Evolutionary conservation across 2,329 filamentous ascomycete species (phyloP).

Genomic region (Fusarium tjaetaba): DNA sequence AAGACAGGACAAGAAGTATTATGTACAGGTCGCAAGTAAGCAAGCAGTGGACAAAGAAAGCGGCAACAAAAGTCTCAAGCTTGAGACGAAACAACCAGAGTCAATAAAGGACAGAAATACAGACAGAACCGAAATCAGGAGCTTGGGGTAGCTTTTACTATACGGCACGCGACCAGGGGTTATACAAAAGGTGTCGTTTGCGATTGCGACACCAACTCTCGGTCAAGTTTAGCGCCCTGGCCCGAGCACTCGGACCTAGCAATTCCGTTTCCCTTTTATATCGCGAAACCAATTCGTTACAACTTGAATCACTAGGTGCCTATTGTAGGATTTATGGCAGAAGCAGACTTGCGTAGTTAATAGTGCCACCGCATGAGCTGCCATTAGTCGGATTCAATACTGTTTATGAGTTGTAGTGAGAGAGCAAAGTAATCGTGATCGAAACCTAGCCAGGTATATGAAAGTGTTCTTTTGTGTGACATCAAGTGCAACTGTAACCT

Average conservation of each 20-base stretch:
- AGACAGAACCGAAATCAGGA: slow-evolving; percentile 10
- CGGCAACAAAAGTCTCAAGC: slow-evolving; percentile 1
- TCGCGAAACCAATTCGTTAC: not conserved
- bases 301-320: not conserved
- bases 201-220: slow-evolving; percentile 23
- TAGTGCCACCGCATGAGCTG: not conserved
- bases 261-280: not conserved
- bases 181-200: slow-evolving; percentile 15
- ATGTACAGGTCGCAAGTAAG: slow-evolving; percentile 22
- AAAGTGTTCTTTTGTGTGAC: not conserved
- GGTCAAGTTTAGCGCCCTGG: slow-evolving; percentile 12
- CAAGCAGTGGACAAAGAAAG: not conserved
- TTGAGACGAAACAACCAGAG: not conserved
- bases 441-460: not conserved
- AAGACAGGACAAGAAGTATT: slow-evolving; percentile 1
- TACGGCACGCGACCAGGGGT: slow-evolving; percentile 30
- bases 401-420: not conserved
- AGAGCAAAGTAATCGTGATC: not conserved
- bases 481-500: not conserved
- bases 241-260: slow-evolving; percentile 12
- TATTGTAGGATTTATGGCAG: not conserved
- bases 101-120: slow-evolving; percentile 1
- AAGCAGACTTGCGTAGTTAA: not conserved
- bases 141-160: slow-evolving; percentile 24
- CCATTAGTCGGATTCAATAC: too few species aligned